phyloP scores from a whole-genome alignment of 2,329 filamentous ascomycete species.

The Alternaria brassicicola region DNA sequence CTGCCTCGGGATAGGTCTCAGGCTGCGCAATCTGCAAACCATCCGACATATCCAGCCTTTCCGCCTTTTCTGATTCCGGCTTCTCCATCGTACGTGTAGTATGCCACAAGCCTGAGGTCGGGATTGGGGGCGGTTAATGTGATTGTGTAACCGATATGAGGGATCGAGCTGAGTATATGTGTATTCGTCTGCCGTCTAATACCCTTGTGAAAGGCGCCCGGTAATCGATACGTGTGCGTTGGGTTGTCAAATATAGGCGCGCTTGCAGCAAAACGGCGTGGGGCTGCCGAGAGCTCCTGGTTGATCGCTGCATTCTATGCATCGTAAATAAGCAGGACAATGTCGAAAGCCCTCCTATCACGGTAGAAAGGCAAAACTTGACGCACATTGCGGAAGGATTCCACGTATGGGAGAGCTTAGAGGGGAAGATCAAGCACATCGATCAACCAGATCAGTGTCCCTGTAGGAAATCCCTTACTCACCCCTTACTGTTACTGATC shows the following conservation, averaged over 20 bases:
- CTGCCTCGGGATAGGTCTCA: conserved; percentile 4
- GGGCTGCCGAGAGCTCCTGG: conserved; percentile 1
- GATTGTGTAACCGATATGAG: not conserved
- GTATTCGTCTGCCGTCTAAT: not conserved
- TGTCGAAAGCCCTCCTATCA: not conserved
- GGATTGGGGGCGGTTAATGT: not conserved
- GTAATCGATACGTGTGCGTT: not conserved
- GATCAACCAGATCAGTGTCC: not conserved
- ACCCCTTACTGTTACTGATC: not conserved
- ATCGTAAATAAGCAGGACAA: not conserved
- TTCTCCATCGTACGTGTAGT: not conserved
- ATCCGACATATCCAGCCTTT: not conserved
- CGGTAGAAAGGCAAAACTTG: not conserved
- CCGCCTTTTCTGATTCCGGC: not conserved
- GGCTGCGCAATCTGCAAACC: conserved; percentile 11
- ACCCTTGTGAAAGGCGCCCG: not conserved
- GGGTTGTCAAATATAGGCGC: not conserved
- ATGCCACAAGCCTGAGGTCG: not conserved
- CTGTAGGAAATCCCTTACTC: conserved; percentile 5
- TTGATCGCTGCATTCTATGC: not conserved
- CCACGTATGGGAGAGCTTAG: not conserved
- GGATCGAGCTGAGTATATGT: conserved; percentile 3
- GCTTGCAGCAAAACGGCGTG: not conserved
- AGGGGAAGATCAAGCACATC: not conserved
- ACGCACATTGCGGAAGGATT: not conserved